Evolutionary conservation across 352 stramenopile species (phyloP), one percentile per base, ranked within the genome.

Genomic region (Pythium chondricola): DNA sequence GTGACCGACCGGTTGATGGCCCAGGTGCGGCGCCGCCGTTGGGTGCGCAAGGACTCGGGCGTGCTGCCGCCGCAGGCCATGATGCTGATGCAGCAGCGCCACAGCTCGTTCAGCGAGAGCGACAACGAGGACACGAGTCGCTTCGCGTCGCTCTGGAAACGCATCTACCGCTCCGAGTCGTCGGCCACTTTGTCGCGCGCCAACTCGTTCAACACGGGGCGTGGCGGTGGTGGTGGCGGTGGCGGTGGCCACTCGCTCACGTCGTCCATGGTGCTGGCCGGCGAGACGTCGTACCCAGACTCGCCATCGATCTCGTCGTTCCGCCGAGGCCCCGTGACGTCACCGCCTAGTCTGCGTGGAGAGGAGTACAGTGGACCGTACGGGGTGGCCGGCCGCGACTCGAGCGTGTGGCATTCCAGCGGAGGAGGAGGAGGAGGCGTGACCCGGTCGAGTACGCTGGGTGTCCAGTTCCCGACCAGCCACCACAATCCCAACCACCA

Each of bases 1-100:
- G 74, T 93, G 56, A 80, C 83, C 0, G 83, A 93, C 56, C 65
- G 83, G 6, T 56, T 93, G 18, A 87, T 93, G 71, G 80, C 80
- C 4, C 83, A 92, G 55, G 83, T 93, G 24, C 80, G 83, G 37
- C 78, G 83, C 2, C 77, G 83, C 20, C 76, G 80, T 7, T 91
- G 75, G 74, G 80, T 88, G 20, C 81, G 83, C 25, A 91, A 91
- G 52, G 57, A 65, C n/a, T 65, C 57, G 2, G 77, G 71, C 2
- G 51, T 67, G 17, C 35, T 68, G 22, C 64, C 67, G 3, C n/a
- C n/a, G n/a, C n/a, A n/a, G n/a, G 40, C 58, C n/a, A 39, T 52
- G 0, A 58, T 58, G 17, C 56, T 82, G 49, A 42, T 52, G 8
- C 7, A 8, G 8, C 29, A 13, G 17, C 60, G 74, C 6, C 71